phyloP scores from a whole-genome alignment of 2,329 filamentous ascomycete genomes.

The Diaporthe citriasiana region DNA sequence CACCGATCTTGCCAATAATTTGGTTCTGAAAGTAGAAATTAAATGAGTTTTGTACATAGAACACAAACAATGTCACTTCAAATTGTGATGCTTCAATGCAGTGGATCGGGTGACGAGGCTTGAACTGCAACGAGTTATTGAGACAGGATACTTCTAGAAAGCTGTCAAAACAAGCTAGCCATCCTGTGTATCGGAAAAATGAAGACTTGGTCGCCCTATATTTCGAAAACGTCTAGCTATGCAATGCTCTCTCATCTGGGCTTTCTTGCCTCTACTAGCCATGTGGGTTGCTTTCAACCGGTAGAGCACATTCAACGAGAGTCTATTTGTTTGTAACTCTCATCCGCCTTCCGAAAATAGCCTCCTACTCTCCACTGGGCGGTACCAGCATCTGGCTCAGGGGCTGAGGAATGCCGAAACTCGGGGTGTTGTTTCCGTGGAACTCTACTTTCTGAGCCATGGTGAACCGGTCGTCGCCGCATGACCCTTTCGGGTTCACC shows the following conservation, averaged over 20 bases:
- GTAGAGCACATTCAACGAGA: no score
- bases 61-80: not conserved
- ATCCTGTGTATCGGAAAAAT: not conserved
- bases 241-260: not conserved
- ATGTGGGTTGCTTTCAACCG: fast-evolving
- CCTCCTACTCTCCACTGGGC: conserved; percentile 24
- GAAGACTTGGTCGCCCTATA: not conserved
- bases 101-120: no score
- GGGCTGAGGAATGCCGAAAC: not conserved
- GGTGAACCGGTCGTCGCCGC: conserved; percentile 6
- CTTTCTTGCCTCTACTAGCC: not conserved
- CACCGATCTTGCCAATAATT: not conserved
- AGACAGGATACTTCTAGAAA: not conserved
- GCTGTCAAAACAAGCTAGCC: not conserved
- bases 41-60: not conserved
- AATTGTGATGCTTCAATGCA: not conserved
- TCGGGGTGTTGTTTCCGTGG: conserved; percentile 25
- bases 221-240: no score
- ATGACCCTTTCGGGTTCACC: not conserved
- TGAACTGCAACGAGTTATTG: no score
- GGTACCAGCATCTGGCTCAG: not conserved
- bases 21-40: not conserved
- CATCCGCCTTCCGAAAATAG: not conserved
- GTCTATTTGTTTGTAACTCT: not conserved
- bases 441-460: conserved; percentile 22